Percentiles rank a stretch among this genome's conserved stretches.
phyloP scores from a whole-genome alignment of 2,329 filamentous ascomycete species.

The Fusarium mundagurra region DNA sequence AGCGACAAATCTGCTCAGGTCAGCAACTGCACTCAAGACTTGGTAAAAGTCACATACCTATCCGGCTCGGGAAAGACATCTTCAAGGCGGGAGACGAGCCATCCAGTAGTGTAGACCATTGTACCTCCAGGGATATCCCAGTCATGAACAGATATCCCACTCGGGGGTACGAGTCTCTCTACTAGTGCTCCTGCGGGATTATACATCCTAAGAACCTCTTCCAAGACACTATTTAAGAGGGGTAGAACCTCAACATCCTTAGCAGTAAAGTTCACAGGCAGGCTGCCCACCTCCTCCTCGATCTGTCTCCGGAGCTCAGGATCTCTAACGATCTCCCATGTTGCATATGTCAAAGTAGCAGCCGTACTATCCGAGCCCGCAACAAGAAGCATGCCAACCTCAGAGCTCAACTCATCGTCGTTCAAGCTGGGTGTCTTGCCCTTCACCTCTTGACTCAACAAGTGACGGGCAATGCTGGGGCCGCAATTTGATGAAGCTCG shows the following conservation, averaged over 20 bases:
- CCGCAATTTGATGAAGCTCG: background rate
- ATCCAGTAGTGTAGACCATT: conserved; percentile 10
- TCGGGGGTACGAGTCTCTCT: background rate
- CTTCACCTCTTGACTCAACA: background rate
- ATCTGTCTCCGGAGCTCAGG: background rate
- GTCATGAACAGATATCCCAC: background rate
- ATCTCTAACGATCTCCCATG: conserved; percentile 1
- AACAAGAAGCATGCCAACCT: conserved; percentile 3
- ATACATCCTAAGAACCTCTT: background rate
- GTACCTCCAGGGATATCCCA: background rate
- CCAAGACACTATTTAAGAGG: background rate
- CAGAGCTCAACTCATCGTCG: conserved; percentile 7
- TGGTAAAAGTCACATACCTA: background rate
- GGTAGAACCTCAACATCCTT: background rate
- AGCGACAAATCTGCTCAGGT: background rate
- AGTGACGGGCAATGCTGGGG: background rate
- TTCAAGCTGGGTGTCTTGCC: background rate
- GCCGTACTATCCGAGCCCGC: conserved; percentile 15
- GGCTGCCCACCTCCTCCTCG: background rate
- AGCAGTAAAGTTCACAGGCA: background rate
- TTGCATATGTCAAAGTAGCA: background rate
- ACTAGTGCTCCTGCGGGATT: background rate
- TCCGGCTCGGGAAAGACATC: background rate
- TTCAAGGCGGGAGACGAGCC: conserved; percentile 3
- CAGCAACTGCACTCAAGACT: rapidly evolving